Evolutionary conservation across 495 filamentous ascomycete genomes (phyloP).

Genomic region (Rostrohypoxylon terebratum): DNA sequence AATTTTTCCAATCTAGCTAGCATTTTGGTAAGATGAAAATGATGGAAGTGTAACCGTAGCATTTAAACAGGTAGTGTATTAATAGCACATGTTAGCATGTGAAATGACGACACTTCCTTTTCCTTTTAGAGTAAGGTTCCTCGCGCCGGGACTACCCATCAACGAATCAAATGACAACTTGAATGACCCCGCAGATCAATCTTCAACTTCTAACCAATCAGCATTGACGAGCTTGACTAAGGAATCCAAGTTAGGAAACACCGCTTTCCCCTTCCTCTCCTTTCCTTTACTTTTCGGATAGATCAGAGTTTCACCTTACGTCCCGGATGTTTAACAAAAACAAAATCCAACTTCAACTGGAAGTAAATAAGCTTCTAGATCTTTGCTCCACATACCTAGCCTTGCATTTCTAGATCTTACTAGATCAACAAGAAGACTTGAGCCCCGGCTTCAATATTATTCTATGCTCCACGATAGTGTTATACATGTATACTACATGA

Average conservation of each 20-base stretch:
- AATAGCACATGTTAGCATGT: constrained; percentile 5
- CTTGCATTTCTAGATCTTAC: constrained; percentile 8
- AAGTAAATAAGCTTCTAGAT: not conserved
- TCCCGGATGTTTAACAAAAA: not conserved
- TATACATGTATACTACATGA: not conserved
- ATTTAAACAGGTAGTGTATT: not conserved
- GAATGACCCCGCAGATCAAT: constrained; percentile 32
- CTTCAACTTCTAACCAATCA: constrained; percentile 24
- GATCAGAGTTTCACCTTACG: not conserved
- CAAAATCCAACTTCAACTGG: not conserved
- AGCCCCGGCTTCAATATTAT: not conserved
- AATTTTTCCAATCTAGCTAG: not conserved
- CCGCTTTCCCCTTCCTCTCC: not conserved
- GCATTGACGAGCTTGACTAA: constrained; percentile 3
- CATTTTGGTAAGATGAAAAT: not conserved
- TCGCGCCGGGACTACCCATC: constrained; percentile 22
- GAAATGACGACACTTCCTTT: constrained; percentile 30
- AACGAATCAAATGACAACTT: constrained; percentile 20
- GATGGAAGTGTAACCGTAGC: not conserved
- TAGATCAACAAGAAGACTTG: not conserved
- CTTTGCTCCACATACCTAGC: constrained; percentile 4
- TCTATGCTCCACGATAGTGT: not conserved
- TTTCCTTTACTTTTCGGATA: not conserved
- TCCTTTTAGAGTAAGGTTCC: not conserved
- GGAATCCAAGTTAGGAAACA: constrained; percentile 34